These are phyloP conservation scores for Diaporthe batatas DNA, from an alignment of 2,329 filamentous ascomycete species.

Conservation along the genomic window DNA sequence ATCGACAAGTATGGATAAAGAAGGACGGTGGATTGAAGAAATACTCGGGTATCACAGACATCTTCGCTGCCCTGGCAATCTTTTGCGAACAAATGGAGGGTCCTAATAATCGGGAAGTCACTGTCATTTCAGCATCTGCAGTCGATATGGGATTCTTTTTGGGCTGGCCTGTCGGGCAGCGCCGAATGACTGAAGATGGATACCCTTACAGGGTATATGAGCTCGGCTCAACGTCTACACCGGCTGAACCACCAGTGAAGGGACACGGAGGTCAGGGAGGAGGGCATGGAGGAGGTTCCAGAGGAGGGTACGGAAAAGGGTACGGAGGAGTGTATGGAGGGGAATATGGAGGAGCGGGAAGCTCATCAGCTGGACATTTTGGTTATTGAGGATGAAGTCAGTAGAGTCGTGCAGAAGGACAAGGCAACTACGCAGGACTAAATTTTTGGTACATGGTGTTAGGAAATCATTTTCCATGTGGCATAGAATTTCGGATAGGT, in stretches of 20 bases:
- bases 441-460: not conserved
- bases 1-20: not conserved
- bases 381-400: not conserved
- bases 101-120: accelerated
- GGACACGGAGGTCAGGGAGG: too few relatives aligned
- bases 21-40: too few relatives aligned
- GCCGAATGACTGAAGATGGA: too few relatives aligned
- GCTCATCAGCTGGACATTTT: not conserved
- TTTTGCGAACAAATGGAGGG: not conserved
- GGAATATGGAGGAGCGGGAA: not conserved
- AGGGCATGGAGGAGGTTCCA: not conserved
- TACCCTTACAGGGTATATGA: too few relatives aligned
- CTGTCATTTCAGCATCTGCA: not conserved
- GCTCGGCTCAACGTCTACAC: too few relatives aligned
- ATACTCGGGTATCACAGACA: too few relatives aligned
- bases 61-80: too few relatives aligned
- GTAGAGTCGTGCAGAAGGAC: not conserved
- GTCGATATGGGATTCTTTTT: not conserved
- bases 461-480: not conserved
- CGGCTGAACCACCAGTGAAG: not conserved
- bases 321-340: too few relatives aligned
- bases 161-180: not conserved
- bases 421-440: not conserved
- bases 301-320: not conserved
- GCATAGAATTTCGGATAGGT: not conserved